These are phyloP conservation scores for Furcasterigmium sp. DNA, from an alignment of 2,329 filamentous ascomycete species.

Conservation along the genomic window DNA sequence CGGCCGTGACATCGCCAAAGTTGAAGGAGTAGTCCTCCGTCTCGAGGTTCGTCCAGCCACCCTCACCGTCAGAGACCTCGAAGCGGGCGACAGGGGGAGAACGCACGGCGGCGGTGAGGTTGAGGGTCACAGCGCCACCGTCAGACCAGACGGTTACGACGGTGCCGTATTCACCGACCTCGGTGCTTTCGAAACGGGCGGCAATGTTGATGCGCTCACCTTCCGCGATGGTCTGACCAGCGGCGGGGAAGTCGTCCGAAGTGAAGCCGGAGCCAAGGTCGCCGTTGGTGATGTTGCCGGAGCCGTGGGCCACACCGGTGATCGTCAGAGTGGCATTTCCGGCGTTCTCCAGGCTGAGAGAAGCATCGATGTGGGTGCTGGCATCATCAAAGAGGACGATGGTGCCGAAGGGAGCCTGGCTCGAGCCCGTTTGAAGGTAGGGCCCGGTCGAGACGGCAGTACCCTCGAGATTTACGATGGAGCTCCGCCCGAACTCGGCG, in stretches of 20 bases:
- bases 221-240: constrained; percentile 20
- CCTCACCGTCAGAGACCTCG: constrained; percentile 25
- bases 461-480: constrained; percentile 31
- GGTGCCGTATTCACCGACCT: constrained; percentile 16
- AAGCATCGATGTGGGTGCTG: constrained; percentile 18
- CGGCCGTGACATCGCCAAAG: constrained; percentile 26
- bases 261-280: constrained; percentile 24
- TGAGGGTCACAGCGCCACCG: constrained; percentile 24
- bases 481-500: constrained; percentile 26
- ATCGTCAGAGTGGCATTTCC: constrained; percentile 29
- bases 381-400: constrained; percentile 26
- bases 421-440: constrained; percentile 28
- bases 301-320: constrained; percentile 20
- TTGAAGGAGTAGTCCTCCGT: constrained; percentile 15
- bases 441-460: constrained; percentile 28
- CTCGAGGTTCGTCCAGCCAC: constrained; percentile 18
- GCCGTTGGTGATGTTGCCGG: constrained; percentile 23
- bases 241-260: constrained; percentile 21
- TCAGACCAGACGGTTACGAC: constrained; percentile 29
- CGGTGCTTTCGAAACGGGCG: constrained; percentile 11
- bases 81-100: constrained; percentile 26
- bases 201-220: constrained; percentile 22
- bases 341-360: constrained; percentile 29
- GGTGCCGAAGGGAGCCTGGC: constrained; percentile 31
- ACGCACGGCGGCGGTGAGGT: constrained; percentile 25